A percentile compares a stretch with the other conserved stretches of the same genome.
Conservation (phyloP, 1,284 basidiomycete genomes). For the Tilletiaria anomala region DNA sequence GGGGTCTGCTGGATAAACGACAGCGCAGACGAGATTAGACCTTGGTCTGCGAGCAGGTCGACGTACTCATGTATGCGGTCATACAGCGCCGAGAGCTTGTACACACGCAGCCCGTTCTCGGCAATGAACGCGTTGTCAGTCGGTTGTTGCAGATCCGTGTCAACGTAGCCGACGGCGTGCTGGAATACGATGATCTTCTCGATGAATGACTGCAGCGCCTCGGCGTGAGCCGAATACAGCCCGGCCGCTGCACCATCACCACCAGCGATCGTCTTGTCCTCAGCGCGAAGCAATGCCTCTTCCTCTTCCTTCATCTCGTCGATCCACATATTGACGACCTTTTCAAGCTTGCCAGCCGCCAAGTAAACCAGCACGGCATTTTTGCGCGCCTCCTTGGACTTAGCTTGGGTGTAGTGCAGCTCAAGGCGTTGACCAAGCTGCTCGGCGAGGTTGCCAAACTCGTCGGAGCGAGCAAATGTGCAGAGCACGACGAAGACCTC, state of each 20-base stretch:
- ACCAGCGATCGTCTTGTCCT: too few relatives aligned
- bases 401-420: constrained; percentile 50
- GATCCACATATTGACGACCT: constrained; percentile 79
- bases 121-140: constrained; percentile 42
- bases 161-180: constrained; percentile 70
- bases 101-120: constrained; percentile 51
- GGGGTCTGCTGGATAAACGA: constrained; percentile 70
- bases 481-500: constrained; percentile 94
- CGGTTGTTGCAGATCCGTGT: constrained; percentile 54
- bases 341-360: constrained; percentile 75
- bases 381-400: constrained; percentile 56
- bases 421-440: constrained; percentile 83
- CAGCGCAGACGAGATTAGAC: constrained; percentile 67
- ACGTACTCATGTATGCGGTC: constrained; percentile 93
- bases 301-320: constrained; percentile 86
- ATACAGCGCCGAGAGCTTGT: constrained; percentile 73
- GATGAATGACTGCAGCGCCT: constrained; percentile 81
- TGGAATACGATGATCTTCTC: constrained; percentile 95
- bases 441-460: constrained; percentile 73
- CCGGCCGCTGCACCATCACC: constrained; percentile 7
- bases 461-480: constrained; percentile 74
- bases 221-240: constrained; percentile 55
- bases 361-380: constrained; percentile 77
- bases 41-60: constrained; percentile 76
- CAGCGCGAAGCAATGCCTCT: constrained; percentile 14